Base-by-base conservation (phyloP, 2,329 filamentous ascomycete genomes). In the Fusarium concolor region DNA sequence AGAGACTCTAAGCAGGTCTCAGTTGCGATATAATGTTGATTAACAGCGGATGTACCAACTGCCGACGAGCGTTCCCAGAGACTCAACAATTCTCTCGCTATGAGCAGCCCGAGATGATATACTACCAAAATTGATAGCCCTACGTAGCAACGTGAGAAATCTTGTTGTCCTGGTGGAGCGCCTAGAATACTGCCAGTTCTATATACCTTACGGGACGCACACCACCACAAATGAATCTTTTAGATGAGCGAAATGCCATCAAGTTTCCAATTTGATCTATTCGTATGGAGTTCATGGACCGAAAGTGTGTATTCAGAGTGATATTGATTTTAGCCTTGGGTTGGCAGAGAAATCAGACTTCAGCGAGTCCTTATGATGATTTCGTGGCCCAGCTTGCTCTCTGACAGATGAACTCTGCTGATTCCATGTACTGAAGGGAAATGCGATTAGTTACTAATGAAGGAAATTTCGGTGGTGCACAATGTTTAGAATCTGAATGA, bases 131-230 rank as follows among this genome's bases (percentile, higher is more conserved):
- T 33, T 35, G 2, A 44, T 39, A 17, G 18, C 38, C 17, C 20
- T 55, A 4, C 44, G 41, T 14, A 39, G n/a, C 22, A 20, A 17
- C 9, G 20, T 4, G 60, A 70, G 47, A 24, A 61, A n/a, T 54
- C 56, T 14, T 68, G 43, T 3, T 68, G 68, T 56, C 52, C 37
- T 15, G 38, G 56, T 8, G 49, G 35, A 10, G 49, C n/a, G 28
- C 52, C 56, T 9, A 55, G 53, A 37, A 38, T 29, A 15, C 2
- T 12, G 8, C 3, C 3, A 55, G 26, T 22, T 15, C 8, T n/a
- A 29, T 7, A 22, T 37, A 12, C n/a, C 29, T 50, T 11, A 11
- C 18, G 31, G 8, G 26, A 8, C 17, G 5, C 17, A 28, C 11
- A 22, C 10, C 41, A n/a, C 10, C n/a, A n/a, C 6, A 11, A 50